phyloP scores from a whole-genome alignment of 495 filamentous ascomycete species.

The Darksidea phi region DNA sequence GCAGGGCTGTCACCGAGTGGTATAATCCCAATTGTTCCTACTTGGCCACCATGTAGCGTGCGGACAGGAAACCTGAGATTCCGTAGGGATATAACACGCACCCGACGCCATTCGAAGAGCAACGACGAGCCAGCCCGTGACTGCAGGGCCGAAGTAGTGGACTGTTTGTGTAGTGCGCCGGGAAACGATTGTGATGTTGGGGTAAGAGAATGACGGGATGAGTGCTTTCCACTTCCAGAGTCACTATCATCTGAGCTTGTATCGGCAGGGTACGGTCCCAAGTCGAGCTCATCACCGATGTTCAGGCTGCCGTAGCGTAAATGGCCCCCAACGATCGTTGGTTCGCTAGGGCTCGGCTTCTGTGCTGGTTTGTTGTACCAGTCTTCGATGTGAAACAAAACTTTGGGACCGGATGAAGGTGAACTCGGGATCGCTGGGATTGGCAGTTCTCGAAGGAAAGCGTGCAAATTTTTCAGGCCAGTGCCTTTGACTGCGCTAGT shows the following conservation, averaged over 20 bases:
- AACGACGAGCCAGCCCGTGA: slow-evolving; percentile 30
- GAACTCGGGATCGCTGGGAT: slow-evolving; percentile 55
- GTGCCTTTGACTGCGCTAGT: slow-evolving; percentile 84
- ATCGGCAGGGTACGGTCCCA: slow-evolving; percentile 70
- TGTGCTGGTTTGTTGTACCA: slow-evolving; percentile 54
- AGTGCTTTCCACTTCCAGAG: slow-evolving; percentile 30
- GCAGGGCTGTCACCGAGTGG: slow-evolving; percentile 44
- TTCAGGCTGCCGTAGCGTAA: slow-evolving; percentile 74
- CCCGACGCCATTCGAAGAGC: slow-evolving; percentile 67
- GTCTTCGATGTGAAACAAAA: slow-evolving; percentile 85
- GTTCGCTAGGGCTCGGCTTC: slow-evolving; percentile 49
- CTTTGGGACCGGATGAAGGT: slow-evolving; percentile 13
- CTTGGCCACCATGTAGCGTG: slow-evolving; percentile 73
- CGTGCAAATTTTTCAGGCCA: slow-evolving; percentile 78
- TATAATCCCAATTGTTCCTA: slow-evolving; percentile 83
- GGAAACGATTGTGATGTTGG: slow-evolving; percentile 43
- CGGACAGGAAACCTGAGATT: slow-evolving; percentile 83
- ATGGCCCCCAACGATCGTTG: slow-evolving; percentile 76
- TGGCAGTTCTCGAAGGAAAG: slow-evolving; percentile 74
- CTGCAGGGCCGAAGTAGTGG: not conserved
- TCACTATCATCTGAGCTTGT: slow-evolving; percentile 40
- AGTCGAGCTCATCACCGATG: slow-evolving; percentile 71
- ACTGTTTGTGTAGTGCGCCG: slow-evolving; percentile 35
- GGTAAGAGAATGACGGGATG: slow-evolving; percentile 13
- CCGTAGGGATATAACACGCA: slow-evolving; percentile 80